A percentile compares a stretch with the other conserved stretches of the same genome.
phyloP scores from a whole-genome alignment of 345 rosid species.

The Eucalyptus tenuipes region DNA sequence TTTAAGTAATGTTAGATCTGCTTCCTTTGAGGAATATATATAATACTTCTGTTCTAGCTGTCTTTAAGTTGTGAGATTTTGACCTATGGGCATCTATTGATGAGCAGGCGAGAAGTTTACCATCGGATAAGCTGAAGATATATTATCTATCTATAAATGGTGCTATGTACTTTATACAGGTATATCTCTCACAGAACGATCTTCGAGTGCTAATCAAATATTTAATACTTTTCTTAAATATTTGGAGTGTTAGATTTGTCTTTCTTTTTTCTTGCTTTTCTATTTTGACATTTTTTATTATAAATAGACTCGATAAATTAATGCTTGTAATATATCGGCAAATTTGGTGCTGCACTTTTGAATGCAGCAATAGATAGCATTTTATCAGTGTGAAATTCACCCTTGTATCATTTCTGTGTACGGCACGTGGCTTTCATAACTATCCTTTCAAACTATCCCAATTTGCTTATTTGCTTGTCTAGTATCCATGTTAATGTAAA shows the following conservation, averaged over 20 bases:
- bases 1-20: neutral
- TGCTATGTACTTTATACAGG: slow-evolving; percentile 82
- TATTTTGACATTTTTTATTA: neutral
- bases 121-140: slow-evolving; percentile 4
- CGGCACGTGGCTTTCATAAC: neutral
- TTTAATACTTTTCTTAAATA: neutral
- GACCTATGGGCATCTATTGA: neutral
- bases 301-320: neutral
- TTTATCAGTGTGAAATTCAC: neutral
- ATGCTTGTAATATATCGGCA: neutral
- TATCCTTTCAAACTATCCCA: neutral
- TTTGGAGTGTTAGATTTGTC: neutral
- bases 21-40: neutral
- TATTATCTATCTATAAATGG: slow-evolving; percentile 26
- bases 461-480: neutral
- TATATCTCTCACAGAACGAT: neutral
- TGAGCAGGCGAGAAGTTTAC: slow-evolving; percentile 47
- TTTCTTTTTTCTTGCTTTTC: neutral
- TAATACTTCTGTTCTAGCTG: neutral
- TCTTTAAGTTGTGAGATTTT: neutral
- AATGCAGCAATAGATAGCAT: neutral
- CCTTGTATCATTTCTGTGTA: neutral
- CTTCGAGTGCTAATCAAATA: neutral
- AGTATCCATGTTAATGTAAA: neutral
- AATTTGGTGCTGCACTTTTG: neutral